Evolutionary conservation across 2,329 filamentous ascomycete species (phyloP).

Genomic region (Botryotinia calthae): DNA sequence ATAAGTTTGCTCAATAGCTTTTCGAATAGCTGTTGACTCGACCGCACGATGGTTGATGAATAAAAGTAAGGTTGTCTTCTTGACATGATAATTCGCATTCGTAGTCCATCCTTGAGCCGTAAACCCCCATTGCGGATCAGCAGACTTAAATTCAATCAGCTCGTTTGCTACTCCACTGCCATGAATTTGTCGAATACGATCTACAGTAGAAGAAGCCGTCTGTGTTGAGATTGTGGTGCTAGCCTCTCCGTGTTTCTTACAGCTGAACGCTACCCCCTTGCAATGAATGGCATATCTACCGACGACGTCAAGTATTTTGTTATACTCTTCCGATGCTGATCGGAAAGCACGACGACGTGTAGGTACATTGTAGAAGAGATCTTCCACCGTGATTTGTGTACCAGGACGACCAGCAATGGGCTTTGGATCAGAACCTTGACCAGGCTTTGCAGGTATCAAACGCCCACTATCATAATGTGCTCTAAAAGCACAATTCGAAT

Average conservation of each 20-base stretch:
- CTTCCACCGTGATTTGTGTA: conserved; percentile 94
- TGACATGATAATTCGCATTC: conserved; percentile 92
- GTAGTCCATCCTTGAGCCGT: conserved; percentile 77
- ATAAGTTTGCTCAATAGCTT: conserved; percentile 88
- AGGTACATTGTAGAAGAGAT: conserved; percentile 95
- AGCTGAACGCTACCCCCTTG: conserved; percentile 86
- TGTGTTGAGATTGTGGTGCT: conserved; percentile 79
- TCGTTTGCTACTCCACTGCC: conserved; percentile 83
- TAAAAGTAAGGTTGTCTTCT: conserved; percentile 80
- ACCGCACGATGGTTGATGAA: conserved; percentile 98
- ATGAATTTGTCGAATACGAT: conserved; percentile 89
- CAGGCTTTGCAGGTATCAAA: conserved; percentile 79
- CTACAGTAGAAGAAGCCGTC: conserved; percentile 66
- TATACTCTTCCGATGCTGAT: conserved; percentile 90
- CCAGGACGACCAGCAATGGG: conserved; percentile 82
- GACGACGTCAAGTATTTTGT: conserved; percentile 94
- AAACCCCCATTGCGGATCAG: conserved; percentile 80
- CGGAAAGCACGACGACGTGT: conserved; percentile 86
- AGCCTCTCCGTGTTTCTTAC: conserved; percentile 92
- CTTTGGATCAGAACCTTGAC: conserved; percentile 81
- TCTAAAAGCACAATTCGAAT: conserved; percentile 85
- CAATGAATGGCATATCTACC: conserved; percentile 94
- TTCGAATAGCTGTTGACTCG: conserved; percentile 84
- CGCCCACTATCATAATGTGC: conserved; percentile 84
- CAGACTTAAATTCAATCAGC: conserved; percentile 70